Evolutionary conservation across 345 rosid genomes (phyloP).

Genomic region (Gynandropsis gynandra): DNA sequence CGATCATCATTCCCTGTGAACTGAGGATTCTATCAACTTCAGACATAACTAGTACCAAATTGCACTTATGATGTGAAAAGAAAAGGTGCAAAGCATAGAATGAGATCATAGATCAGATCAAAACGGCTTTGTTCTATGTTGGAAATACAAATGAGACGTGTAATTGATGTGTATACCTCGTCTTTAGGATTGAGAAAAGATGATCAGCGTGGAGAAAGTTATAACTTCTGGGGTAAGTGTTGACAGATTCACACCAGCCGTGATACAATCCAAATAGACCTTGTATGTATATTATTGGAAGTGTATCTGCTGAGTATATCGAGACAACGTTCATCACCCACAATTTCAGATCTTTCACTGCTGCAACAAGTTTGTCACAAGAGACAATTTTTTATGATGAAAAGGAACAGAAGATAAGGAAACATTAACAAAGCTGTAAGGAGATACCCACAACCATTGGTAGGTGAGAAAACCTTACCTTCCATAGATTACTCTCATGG

Average conservation of each 20-base stretch:
- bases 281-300: slow-evolving; percentile 57
- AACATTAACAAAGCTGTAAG: neutral
- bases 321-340: slow-evolving; percentile 96
- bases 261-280: slow-evolving; percentile 88
- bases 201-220: slow-evolving; percentile 81
- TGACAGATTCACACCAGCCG: slow-evolving; percentile 93
- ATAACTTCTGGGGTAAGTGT: slow-evolving; percentile 76
- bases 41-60: slow-evolving; percentile 47
- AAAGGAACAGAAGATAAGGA: neutral
- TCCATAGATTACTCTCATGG: slow-evolving; percentile 95
- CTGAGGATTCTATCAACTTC: slow-evolving; percentile 78
- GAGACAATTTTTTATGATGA: neutral
- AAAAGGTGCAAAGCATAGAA: neutral
- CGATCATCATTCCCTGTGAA: slow-evolving; percentile 68
- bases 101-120: neutral
- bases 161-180: slow-evolving; percentile 39
- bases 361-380: slow-evolving; percentile 68
- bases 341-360: slow-evolving; percentile 52
- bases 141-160: too few relatives aligned
- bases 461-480: slow-evolving; percentile 44
- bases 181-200: slow-evolving; percentile 41
- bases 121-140: too few relatives aligned
- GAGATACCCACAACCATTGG: neutral
- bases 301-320: slow-evolving; percentile 54
- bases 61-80: slow-evolving; percentile 46